Percentiles rank a stretch among this genome's conserved stretches.
Conservation (phyloP, 2,329 filamentous ascomycete species). For the Davidsoniella eucalypti region DNA sequence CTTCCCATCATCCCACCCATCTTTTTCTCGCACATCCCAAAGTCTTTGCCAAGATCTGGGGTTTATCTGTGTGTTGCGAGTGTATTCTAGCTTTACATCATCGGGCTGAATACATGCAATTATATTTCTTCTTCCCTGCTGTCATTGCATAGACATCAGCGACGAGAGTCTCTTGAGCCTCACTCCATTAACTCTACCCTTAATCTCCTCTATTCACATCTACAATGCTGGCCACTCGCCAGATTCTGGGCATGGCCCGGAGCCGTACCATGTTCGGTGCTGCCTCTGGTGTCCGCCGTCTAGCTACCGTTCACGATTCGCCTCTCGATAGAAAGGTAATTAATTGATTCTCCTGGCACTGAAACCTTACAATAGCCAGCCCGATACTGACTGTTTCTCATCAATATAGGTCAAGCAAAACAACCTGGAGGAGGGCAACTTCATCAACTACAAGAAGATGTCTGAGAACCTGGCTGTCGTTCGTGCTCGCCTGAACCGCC, state of each 20-base stretch:
- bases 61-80: slow-evolving; percentile 9
- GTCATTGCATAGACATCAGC: slow-evolving; percentile 7
- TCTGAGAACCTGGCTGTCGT: slow-evolving; percentile 91
- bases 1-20: background rate
- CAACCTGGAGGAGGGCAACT: slow-evolving; percentile 89
- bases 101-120: slow-evolving; percentile 10
- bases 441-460: slow-evolving; percentile 99
- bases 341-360: background rate
- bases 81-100: slow-evolving; percentile 7
- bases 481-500: slow-evolving; percentile 74
- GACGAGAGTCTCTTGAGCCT: background rate
- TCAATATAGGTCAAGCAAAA: slow-evolving; percentile 62
- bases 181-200: background rate
- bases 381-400: background rate
- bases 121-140: slow-evolving; percentile 2
- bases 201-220: slow-evolving; percentile 2
- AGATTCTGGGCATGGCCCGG: slow-evolving; percentile 52
- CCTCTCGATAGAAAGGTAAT: slow-evolving; percentile 77
- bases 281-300: slow-evolving; percentile 48
- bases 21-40: slow-evolving; percentile 4
- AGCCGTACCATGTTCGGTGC: slow-evolving; percentile 36
- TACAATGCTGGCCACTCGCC: slow-evolving; percentile 52
- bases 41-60: slow-evolving; percentile 4
- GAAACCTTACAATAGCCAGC: background rate
- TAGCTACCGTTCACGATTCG: slow-evolving; percentile 76